Percentiles rank a stretch among this genome's conserved stretches.
phyloP scores from a whole-genome alignment of 2,329 filamentous ascomycete genomes.

The Colletotrichum sp. region DNA sequence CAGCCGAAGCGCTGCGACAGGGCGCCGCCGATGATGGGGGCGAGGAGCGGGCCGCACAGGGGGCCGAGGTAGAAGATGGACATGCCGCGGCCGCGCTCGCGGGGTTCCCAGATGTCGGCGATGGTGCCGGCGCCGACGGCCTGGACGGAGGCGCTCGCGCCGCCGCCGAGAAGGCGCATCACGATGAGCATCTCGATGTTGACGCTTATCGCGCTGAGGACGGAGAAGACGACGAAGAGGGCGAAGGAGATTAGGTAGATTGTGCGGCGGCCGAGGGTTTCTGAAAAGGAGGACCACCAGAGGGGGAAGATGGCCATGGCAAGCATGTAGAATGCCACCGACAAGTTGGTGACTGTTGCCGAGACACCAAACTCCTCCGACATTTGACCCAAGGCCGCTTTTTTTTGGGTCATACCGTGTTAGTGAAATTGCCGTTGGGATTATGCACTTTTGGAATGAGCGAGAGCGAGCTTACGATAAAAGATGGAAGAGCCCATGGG shows the following conservation, averaged over 20 bases:
- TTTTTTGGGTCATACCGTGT: not conserved
- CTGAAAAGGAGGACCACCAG: conserved; percentile 87
- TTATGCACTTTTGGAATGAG: not conserved
- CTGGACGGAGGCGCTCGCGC: conserved; percentile 80
- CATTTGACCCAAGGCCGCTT: conserved; percentile 72
- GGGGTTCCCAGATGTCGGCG: conserved; percentile 78
- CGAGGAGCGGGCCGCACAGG: conserved; percentile 71
- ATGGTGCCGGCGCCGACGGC: conserved; percentile 85
- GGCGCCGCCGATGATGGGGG: conserved; percentile 75
- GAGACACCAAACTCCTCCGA: conserved; percentile 64
- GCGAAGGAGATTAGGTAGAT: conserved; percentile 79
- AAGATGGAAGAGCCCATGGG: conserved; percentile 87
- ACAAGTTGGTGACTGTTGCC: conserved; percentile 73
- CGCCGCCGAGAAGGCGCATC: conserved; percentile 75
- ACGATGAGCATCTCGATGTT: conserved; percentile 79
- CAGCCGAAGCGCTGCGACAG: conserved; percentile 73
- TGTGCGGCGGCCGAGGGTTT: conserved; percentile 72
- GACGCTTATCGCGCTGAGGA: conserved; percentile 70
- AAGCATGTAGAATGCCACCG: conserved; percentile 81
- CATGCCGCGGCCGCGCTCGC: conserved; percentile 80
- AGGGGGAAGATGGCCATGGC: conserved; percentile 83
- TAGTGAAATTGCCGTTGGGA: not conserved
- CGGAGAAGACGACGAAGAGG: conserved; percentile 73
- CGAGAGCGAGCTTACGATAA: conserved; percentile 64
- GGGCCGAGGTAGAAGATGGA: conserved; percentile 82